Evolutionary conservation across 441 rosid species (phyloP).

Genomic region (Pelargonium exstipulatum): DNA sequence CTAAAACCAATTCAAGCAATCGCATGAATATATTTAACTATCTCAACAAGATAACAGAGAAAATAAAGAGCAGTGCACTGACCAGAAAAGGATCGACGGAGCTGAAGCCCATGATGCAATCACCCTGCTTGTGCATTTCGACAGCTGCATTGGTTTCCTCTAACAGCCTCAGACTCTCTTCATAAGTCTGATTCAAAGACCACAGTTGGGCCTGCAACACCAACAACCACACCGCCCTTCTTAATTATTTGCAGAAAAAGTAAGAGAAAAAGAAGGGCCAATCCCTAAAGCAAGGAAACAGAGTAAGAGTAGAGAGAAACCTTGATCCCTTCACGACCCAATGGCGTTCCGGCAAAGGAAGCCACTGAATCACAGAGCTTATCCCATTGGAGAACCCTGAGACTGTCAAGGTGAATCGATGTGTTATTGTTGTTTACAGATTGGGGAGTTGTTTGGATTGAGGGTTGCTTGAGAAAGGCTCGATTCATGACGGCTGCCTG

Average conservation of each 20-base stretch:
- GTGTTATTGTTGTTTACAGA: constrained; percentile 19
- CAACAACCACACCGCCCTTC: background rate
- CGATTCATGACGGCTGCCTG: constrained; percentile 28
- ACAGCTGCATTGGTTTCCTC: constrained; percentile 78
- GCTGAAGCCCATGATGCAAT: constrained; percentile 58
- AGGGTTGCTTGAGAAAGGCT: background rate
- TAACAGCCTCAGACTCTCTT: constrained; percentile 60
- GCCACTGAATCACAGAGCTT: constrained; percentile 72
- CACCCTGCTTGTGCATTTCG: constrained; percentile 60
- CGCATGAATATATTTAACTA: background rate
- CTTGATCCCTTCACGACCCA: constrained; percentile 68
- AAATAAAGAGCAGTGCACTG: constrained; percentile 11
- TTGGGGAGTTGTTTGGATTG: background rate
- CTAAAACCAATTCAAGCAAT: background rate
- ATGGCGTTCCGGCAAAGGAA: constrained; percentile 65
- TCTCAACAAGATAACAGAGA: background rate
- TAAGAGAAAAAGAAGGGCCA: background rate
- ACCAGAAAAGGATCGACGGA: constrained; percentile 48
- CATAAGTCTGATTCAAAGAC: constrained; percentile 52
- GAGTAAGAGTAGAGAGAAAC: constrained; percentile 20
- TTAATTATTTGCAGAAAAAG: background rate
- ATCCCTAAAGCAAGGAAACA: background rate
- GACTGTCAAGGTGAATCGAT: constrained; percentile 41
- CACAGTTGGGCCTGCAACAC: constrained; percentile 45
- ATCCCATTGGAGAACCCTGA: constrained; percentile 81